Percentiles rank a stretch among this genome's conserved stretches.
Evolutionary conservation across 805 yeast species (phyloP).

Genomic region (Candida jianshihensis): DNA sequence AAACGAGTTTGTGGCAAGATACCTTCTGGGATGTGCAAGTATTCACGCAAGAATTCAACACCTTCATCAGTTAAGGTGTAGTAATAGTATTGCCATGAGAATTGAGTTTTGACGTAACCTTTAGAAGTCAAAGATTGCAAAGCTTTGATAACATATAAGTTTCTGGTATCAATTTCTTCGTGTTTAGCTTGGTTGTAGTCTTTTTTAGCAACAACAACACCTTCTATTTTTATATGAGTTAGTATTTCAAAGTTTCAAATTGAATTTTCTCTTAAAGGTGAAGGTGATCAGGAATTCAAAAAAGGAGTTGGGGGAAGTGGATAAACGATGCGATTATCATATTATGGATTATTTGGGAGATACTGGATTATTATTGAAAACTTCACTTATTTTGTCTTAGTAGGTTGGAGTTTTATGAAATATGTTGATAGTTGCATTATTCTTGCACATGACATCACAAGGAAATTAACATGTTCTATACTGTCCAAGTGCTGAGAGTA

Average conservation of each 20-base stretch:
- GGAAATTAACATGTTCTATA: too few relatives aligned
- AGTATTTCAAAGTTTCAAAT: slow-evolving; percentile 22
- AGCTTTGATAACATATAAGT: slow-evolving; percentile 97
- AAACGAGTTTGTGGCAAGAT: slow-evolving; percentile 97
- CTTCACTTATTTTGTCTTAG: too few relatives aligned
- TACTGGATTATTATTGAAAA: too few relatives aligned
- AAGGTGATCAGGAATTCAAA: neutral
- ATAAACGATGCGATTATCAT: neutral
- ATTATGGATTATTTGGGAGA: too few relatives aligned
- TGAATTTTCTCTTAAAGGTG: neutral
- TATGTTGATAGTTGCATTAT: too few relatives aligned
- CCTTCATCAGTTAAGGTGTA: slow-evolving; percentile 99
- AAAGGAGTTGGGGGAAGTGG: neutral
- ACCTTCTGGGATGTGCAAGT: slow-evolving; percentile 98
- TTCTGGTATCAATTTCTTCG: slow-evolving; percentile 96
- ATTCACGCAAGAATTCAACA: slow-evolving; percentile 95
- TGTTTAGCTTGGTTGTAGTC: slow-evolving; percentile 96
- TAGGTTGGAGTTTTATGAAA: too few relatives aligned
- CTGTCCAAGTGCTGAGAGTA: too few relatives aligned
- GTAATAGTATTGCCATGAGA: slow-evolving; percentile 99
- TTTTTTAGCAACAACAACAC: slow-evolving; percentile 99
- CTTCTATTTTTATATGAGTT: slow-evolving; percentile 56
- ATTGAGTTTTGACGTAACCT: slow-evolving; percentile 99
- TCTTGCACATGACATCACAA: too few relatives aligned
- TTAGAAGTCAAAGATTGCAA: slow-evolving; percentile 97